phyloP scores from a whole-genome alignment of 2,329 filamentous ascomycete genomes.

The Drechslerella coelobrocha region DNA sequence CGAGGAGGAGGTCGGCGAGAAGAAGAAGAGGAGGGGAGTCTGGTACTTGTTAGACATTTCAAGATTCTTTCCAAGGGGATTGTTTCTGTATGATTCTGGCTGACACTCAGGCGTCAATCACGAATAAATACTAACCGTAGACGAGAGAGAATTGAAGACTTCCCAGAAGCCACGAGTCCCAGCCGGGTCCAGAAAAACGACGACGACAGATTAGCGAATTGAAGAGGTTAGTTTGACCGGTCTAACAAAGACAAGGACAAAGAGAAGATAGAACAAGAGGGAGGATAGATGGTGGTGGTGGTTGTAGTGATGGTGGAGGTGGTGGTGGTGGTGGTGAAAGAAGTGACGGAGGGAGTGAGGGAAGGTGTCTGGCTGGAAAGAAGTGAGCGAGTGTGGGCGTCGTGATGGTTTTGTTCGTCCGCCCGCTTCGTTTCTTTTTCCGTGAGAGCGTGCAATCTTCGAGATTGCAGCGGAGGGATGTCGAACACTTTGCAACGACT shows the following conservation, averaged over 20 bases:
- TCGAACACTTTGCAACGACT: neutral
- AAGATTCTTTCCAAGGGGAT: neutral
- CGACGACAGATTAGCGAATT: neutral
- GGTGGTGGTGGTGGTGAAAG: neutral
- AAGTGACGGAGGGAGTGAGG: neutral
- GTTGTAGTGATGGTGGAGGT: neutral
- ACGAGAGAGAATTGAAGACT: conserved; percentile 12
- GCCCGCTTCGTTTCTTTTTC: conserved; percentile 7
- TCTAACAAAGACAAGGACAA: neutral
- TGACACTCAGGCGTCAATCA: neutral
- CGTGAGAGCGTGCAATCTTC: neutral
- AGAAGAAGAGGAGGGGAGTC: conserved; percentile 7
- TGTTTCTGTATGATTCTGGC: neutral
- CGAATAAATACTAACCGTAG: neutral
- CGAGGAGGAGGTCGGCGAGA: conserved; percentile 4
- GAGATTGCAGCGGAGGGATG: neutral
- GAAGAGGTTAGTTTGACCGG: neutral
- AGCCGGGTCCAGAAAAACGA: neutral
- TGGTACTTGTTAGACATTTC: conserved; percentile 9
- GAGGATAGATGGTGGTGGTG: neutral
- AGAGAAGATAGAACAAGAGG: neutral
- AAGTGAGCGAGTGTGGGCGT: conserved; percentile 1
- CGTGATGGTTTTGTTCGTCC: conserved; percentile 39
- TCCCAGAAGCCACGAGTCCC: conserved; percentile 26
- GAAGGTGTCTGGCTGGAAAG: neutral